phyloP scores from a whole-genome alignment of 345 rosid species.

The Hibiscus tridactylites region DNA sequence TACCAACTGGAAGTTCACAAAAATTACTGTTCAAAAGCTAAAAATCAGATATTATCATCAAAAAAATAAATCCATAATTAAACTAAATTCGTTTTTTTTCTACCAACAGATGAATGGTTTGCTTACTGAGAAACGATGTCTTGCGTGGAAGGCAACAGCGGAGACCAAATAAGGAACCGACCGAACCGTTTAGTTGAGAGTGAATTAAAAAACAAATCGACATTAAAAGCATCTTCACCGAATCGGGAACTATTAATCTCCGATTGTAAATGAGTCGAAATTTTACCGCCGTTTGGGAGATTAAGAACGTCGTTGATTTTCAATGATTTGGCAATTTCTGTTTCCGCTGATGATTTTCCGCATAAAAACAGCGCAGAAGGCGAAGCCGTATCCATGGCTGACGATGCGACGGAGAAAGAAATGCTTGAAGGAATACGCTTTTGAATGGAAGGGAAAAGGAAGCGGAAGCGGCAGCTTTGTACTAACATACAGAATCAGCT shows the following conservation, averaged over 20 bases:
- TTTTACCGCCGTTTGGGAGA: constrained; percentile 33
- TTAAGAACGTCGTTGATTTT: constrained; percentile 41
- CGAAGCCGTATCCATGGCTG: constrained; percentile 49
- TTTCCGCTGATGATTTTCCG: constrained; percentile 56
- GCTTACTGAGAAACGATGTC: constrained; percentile 73
- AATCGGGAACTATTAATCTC: constrained; percentile 27
- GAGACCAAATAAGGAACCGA: constrained; percentile 77
- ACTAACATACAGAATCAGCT: constrained; percentile 1
- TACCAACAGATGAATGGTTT: background rate
- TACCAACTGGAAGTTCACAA: constrained; percentile 72
- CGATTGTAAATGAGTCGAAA: constrained; percentile 32
- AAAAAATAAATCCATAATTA: background rate
- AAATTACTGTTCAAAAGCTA: constrained; percentile 52
- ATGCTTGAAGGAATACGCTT: background rate
- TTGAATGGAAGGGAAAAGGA: constrained; percentile 5
- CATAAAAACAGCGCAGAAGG: constrained; percentile 39
- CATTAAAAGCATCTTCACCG: constrained; percentile 31
- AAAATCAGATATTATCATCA: constrained; percentile 14
- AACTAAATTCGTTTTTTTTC: background rate
- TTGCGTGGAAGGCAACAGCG: constrained; percentile 70
- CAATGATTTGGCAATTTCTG: constrained; percentile 40
- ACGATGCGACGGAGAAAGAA: constrained; percentile 4
- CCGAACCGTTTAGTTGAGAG: constrained; percentile 65
- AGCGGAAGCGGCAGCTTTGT: constrained; percentile 6
- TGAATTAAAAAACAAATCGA: constrained; percentile 38